Percentiles rank a stretch among this genome's conserved stretches.
Conservation (phyloP, 495 filamentous ascomycete genomes). For the Lasiosphaeriaceae sp. region DNA sequence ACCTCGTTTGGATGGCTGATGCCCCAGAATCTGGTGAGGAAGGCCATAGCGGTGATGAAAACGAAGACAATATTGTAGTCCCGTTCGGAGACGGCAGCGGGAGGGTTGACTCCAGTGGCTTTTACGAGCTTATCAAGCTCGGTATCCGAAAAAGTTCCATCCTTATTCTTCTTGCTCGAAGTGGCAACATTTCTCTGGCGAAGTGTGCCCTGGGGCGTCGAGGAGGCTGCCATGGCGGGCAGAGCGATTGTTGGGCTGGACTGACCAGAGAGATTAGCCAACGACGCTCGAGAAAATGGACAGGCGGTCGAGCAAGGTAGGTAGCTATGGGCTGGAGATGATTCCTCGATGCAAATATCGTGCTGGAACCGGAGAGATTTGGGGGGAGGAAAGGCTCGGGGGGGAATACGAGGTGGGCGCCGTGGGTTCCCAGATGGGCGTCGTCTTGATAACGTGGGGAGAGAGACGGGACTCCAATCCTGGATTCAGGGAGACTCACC, state of each 20-base stretch:
- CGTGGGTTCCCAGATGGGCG: too few relatives aligned
- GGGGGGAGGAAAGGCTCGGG: neutral
- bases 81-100: constrained; percentile 51
- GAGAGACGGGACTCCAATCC: neutral
- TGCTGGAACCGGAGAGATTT: neutral
- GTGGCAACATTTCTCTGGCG: constrained; percentile 50
- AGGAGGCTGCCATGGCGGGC: constrained; percentile 36
- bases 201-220: constrained; percentile 46
- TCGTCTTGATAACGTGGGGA: neutral
- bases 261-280: constrained; percentile 3
- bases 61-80: constrained; percentile 79
- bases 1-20: constrained; percentile 94
- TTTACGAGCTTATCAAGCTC: constrained; percentile 44
- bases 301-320: neutral
- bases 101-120: constrained; percentile 16
- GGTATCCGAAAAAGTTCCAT: constrained; percentile 36
- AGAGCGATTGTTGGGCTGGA: constrained; percentile 12
- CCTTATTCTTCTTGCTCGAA: constrained; percentile 43
- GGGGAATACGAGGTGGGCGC: too few relatives aligned
- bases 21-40: constrained; percentile 89
- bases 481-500: neutral
- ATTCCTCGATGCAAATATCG: neutral
- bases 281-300: neutral
- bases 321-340: neutral
- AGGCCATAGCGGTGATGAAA: constrained; percentile 78